Evolutionary conservation across 2,329 filamentous ascomycete genomes (phyloP), one percentile per base, ranked within the genome.

Genomic region (Mariannaea elegans): DNA sequence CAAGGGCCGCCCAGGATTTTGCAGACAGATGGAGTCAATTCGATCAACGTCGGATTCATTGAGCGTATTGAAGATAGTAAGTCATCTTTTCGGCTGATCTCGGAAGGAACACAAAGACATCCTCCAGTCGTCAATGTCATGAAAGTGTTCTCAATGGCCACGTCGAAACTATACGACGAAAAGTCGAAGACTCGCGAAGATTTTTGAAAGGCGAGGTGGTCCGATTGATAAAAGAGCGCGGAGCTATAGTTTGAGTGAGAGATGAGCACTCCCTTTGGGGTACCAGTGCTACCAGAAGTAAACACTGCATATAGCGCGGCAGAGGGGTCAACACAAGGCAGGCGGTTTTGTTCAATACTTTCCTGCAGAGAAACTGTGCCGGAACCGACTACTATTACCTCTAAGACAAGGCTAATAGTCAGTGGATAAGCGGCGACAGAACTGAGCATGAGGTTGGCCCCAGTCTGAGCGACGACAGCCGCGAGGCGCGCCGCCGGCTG

Each of bases 41-140:
- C 32, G 3, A 56, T 23, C 7, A 38, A 36, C 19, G 62, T 63
- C 6, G 62, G 64, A 76, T 44, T 75, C 71, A 14, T 76, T 73
- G 72, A 77, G 75, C 59, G 80, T 80, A 80, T 78, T 10, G 75
- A 75, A 4, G 74, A 75, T 19, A 75, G 75, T 13, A 83, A 64
- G 53, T 81, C 73, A 56, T 83, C 81, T 49, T 82, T 75, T 1
- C 82, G 77, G 46, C 84, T 80, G 23, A 79, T 74, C 14, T 86
- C 83, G 0, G 80, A 82, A 0, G 83, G 81, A 13, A 86, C 80
- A 65, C 82, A 84, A 2, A 84, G 73, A 52, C 80, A 83, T 4
- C 80, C 82, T 19, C 82, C 82, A 2, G 32, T 24, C 0, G 32
- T 4, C 0, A 72, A 56, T 2, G 67, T 47, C 3, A 48, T 46